Evolutionary conservation across 2,329 filamentous ascomycete genomes (phyloP), one percentile per base, ranked within the genome.

Genomic region (Curvularia verruculosa): DNA sequence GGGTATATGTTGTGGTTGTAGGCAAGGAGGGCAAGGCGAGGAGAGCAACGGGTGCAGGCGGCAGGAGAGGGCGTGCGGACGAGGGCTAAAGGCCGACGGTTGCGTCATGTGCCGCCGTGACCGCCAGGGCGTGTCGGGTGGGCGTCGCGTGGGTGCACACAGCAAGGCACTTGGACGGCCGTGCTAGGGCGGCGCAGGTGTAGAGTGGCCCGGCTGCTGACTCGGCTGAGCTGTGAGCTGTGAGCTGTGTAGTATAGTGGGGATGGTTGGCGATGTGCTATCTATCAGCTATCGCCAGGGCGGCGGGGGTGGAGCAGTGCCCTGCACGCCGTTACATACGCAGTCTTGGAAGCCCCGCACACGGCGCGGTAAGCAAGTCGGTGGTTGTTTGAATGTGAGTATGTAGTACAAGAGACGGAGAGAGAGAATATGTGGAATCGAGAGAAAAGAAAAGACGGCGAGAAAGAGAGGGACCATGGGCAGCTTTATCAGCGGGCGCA

Each of bases 101-200:
- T 66, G 69, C 65, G 69, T 71, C 69, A 71, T 69, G 62, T 59
- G 61, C 60, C 51, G 47, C 40, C 50, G 61, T 62, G 62, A 59
- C 59, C 47, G 37, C 47, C 49, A 60, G 56, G 64, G 44, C 64
- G 62, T 68, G 65, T n/a, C 26, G 57, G 63, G 49, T 47, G 39
- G 53, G 50, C 61, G 46, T 56, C 60, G 49, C 58, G 65, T 69
- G 65, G 64, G 54, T 57, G 59, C 52, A 41, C 52, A 41, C 39
- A 49, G 45, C 60, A 39, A 56, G 54, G 51, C 51, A 39, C 40
- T 36, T 49, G 10, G 36, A 55, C 51, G 43, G 39, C 40, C 51
- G 9, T 40, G 24, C 45, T 58, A 53, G 29, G 44, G 52, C 44
- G 45, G 54, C 36, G n/a, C 36, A 39, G 36, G n/a, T 19, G 36